Evolutionary conservation across 2,329 filamentous ascomycete species (phyloP), one percentile per base, ranked within the genome.

Genomic region (Fusarium nematophilum): DNA sequence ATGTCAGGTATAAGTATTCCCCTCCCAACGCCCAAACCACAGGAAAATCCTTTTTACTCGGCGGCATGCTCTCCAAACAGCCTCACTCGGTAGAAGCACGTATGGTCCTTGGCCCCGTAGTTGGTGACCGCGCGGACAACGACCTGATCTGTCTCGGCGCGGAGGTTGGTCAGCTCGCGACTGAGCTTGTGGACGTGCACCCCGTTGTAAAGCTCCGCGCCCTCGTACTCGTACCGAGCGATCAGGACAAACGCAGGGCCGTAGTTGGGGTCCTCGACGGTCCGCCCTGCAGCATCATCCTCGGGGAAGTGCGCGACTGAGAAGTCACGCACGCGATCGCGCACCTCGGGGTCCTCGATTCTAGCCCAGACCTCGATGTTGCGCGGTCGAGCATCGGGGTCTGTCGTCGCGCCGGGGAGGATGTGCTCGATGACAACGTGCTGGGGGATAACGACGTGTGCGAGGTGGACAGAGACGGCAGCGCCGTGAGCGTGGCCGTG

Each of bases 351-450:
- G 38, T 87, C 81, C 14, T 80, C 77, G 54, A 89, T 82, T 31
- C 81, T 78, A 5, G 83, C 87, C 82, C 89, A 91, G 8, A 94
- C 72, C 70, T 94, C 90, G 53, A 94, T 84, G 3, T 89, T 80
- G 45, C 78, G 81, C 0, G 91, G 91, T 26, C 87, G 86, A 2
- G 87, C 78, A 11, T 78, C 81, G 0, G 88, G 84, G 39, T 89
- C 82, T 7, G 87, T 79, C 0, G 87, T 89, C 3, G 86, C 86
- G 2, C 79, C 78, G 6, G 82, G 81, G 2, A 86, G 78, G 51
- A 92, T 87, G 72, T 93, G 90, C 69, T 94, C 91, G 36, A 94
- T 73, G 2, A 91, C 86, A 2, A 94, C 70, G 64, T 92, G 83
- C 64, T 88, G 84, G 0, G 90, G 90, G 25, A 88, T 80, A 51